A percentile compares a stretch with the other conserved stretches of the same genome.
These are phyloP conservation scores for Musa beccarii DNA, from an alignment of 176 grass and related monocot genomes.

Conservation along the genomic window DNA sequence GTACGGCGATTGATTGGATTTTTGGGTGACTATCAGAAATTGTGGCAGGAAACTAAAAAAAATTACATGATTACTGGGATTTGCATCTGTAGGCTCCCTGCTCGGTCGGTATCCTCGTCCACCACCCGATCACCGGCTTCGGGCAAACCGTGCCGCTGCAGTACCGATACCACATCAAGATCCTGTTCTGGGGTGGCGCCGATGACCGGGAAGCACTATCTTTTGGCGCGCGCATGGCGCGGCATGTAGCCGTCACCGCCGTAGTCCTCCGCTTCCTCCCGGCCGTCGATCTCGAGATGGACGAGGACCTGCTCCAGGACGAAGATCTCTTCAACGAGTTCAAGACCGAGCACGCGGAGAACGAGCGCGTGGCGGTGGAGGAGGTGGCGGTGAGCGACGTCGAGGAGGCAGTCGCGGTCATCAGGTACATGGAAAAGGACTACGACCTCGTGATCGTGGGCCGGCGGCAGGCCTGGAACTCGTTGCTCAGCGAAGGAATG, in stretches of 20 bases:
- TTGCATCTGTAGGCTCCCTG: constrained; percentile 5
- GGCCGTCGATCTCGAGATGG: background rate
- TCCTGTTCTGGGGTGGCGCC: constrained; percentile 31
- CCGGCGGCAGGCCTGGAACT: background rate
- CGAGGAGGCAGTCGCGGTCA: constrained; percentile 2
- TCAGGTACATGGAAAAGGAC: background rate
- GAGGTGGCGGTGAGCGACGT: constrained; percentile 11
- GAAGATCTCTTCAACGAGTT: constrained; percentile 18
- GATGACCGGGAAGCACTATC: constrained; percentile 36
- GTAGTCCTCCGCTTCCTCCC: constrained; percentile 7
- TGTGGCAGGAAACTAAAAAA: too few relatives aligned
- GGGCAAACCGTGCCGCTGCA: background rate
- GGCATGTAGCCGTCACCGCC: background rate
- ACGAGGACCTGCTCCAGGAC: constrained; percentile 14
- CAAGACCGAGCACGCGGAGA: constrained; percentile 1
- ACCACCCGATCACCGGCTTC: background rate
- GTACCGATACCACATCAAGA: constrained; percentile 8
- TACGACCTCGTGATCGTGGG: constrained; percentile 29
- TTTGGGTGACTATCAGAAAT: background rate
- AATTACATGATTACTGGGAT: background rate
- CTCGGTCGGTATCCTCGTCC: constrained; percentile 30
- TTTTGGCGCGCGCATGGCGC: constrained; percentile 13
- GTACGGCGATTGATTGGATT: background rate
- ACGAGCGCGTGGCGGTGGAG: constrained; percentile 13
- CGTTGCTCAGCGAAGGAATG: constrained; percentile 13